Evolutionary conservation across 441 rosid genomes (phyloP).

Genomic region (Populus hybrid): DNA sequence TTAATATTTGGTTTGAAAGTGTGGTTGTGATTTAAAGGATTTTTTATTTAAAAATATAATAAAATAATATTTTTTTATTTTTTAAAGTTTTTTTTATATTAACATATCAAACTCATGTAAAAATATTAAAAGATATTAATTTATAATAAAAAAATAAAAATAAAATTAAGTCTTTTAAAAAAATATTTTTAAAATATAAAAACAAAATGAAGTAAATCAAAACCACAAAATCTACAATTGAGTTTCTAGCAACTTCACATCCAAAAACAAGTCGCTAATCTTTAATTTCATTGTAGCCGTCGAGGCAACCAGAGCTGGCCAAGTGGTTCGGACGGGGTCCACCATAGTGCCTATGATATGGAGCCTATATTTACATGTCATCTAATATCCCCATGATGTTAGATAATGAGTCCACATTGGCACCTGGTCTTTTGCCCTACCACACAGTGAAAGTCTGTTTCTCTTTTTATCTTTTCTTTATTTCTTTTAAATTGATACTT

Average conservation of each 20-base stretch:
- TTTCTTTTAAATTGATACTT: too few relatives aligned
- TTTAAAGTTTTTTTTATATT: too few relatives aligned
- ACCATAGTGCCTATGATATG: slow-evolving; percentile 15
- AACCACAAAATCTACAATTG: not conserved
- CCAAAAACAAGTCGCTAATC: not conserved
- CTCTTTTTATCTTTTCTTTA: not conserved
- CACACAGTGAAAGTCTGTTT: slow-evolving; percentile 2
- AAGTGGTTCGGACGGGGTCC: slow-evolving; percentile 16
- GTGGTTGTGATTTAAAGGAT: too few relatives aligned
- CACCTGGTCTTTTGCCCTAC: not conserved
- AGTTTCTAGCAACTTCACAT: slow-evolving; percentile 4
- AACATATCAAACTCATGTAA: too few relatives aligned
- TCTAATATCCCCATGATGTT: not conserved
- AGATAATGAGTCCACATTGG: not conserved
- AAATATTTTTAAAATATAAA: too few relatives aligned
- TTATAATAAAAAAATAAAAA: too few relatives aligned
- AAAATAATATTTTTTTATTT: too few relatives aligned
- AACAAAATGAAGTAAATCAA: too few relatives aligned
- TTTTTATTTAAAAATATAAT: too few relatives aligned
- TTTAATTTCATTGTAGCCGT: slow-evolving; percentile 13
- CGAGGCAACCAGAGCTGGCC: slow-evolving; percentile 1
- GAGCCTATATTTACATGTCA: slow-evolving; percentile 14
- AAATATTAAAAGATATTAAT: too few relatives aligned
- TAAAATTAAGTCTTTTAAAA: not conserved
- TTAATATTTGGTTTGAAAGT: too few relatives aligned